A percentile compares a stretch with the other conserved stretches of the same genome.
Conservation (phyloP, 805 yeast genomes). For the Teunomyces panamensis region DNA sequence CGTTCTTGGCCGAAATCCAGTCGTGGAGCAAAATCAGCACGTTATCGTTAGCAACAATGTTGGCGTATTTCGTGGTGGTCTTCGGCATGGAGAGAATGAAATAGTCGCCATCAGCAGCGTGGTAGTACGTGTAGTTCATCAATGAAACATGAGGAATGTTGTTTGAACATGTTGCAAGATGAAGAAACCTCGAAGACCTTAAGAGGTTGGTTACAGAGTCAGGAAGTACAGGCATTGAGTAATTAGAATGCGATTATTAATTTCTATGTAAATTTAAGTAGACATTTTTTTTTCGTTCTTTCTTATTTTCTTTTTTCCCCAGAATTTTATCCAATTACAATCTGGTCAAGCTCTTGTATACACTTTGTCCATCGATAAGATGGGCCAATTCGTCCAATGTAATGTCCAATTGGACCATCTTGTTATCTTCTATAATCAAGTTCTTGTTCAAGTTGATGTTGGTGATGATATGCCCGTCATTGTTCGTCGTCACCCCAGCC, state of each 20-base stretch:
- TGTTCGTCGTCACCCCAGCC: conserved; percentile 40
- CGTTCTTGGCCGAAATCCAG: conserved; percentile 66
- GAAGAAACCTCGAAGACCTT: conserved; percentile 66
- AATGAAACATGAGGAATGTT: conserved; percentile 82
- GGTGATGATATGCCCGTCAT: conserved; percentile 34
- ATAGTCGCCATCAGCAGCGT: conserved; percentile 40
- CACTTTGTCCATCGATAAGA: conserved; percentile 20
- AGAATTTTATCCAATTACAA: conserved; percentile 8
- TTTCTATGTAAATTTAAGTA: not conserved
- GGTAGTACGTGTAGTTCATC: conserved; percentile 80
- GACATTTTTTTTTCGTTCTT: not conserved
- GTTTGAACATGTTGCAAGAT: conserved; percentile 76
- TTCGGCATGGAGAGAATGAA: conserved; percentile 72
- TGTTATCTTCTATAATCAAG: conserved; percentile 40
- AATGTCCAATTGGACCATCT: conserved; percentile 50
- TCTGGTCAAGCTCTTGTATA: conserved; percentile 21
- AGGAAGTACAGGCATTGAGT: conserved; percentile 21
- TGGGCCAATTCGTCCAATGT: conserved; percentile 50
- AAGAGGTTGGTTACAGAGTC: conserved; percentile 43
- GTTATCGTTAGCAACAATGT: conserved; percentile 65
- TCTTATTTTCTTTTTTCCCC: too few relatives aligned
- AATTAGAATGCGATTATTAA: not conserved
- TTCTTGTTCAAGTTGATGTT: conserved; percentile 27
- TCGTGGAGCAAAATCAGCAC: conserved; percentile 88
- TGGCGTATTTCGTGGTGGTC: conserved; percentile 69